These are phyloP conservation scores for Pyrenophora tritici-repentis DNA, from an alignment of 2,329 filamentous ascomycete genomes.

Conservation along the genomic window DNA sequence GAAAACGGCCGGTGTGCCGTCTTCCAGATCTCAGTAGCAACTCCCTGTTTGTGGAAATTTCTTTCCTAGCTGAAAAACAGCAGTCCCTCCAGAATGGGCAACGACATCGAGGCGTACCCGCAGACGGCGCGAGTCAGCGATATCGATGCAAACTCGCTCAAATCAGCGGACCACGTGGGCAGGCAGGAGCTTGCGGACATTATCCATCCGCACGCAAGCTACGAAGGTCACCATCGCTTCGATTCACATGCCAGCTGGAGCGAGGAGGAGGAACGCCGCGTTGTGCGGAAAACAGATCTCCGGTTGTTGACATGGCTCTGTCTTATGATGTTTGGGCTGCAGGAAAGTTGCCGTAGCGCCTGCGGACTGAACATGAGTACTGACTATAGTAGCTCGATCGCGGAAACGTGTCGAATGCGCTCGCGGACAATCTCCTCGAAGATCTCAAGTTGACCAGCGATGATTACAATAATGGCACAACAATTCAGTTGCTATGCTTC, in stretches of 20 bases:
- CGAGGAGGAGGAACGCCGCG: conserved; percentile 58
- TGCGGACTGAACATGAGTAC: neutral
- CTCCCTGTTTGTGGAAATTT: neutral
- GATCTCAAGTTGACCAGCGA: conserved; percentile 39
- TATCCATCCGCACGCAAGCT: conserved; percentile 52
- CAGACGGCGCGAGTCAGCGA: conserved; percentile 24
- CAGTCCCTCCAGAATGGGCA: conserved; percentile 21
- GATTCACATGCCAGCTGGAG: conserved; percentile 62
- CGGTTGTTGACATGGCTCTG: conserved; percentile 37
- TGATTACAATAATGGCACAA: conserved; percentile 45
- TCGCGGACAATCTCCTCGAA: conserved; percentile 37
- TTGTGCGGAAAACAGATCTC: conserved; percentile 57
- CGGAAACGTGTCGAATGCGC: conserved; percentile 48
- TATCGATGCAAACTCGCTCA: conserved; percentile 29
- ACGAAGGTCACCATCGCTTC: conserved; percentile 62
- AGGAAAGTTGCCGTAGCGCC: neutral
- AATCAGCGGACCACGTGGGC: conserved; percentile 30
- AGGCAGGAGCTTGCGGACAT: conserved; percentile 36
- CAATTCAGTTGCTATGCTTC: conserved; percentile 78
- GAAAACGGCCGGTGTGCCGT: neutral
- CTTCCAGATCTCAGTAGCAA: neutral
- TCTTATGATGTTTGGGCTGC: conserved; percentile 52
- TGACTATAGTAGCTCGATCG: conserved; percentile 52
- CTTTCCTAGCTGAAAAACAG: neutral
- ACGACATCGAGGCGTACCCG: conserved; percentile 32